Evolutionary conservation across 768 basidiomycete genomes (phyloP).

Genomic region (Serendipita sp.): DNA sequence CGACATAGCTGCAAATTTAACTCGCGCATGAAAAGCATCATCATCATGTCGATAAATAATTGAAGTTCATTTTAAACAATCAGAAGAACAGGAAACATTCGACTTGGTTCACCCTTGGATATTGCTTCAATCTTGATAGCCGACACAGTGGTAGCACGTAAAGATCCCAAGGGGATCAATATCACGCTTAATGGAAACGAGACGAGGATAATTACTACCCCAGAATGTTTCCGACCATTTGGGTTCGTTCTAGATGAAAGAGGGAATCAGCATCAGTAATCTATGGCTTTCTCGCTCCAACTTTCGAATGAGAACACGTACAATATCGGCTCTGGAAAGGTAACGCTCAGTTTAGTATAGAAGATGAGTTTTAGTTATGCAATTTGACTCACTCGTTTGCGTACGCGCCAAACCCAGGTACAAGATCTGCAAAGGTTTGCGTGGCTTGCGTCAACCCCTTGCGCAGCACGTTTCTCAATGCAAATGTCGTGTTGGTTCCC

Average conservation of each 20-base stretch:
- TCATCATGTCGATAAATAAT: too few relatives aligned
- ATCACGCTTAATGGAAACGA: not conserved
- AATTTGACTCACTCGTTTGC: not conserved
- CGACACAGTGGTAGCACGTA: conserved; percentile 2
- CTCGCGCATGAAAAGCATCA: too few relatives aligned
- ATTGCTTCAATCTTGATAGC: not conserved
- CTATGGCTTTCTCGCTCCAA: not conserved
- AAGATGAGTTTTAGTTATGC: not conserved
- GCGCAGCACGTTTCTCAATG: not conserved
- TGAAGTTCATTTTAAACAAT: too few relatives aligned
- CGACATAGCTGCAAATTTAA: too few relatives aligned
- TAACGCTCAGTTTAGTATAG: not conserved
- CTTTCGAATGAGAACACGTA: not conserved
- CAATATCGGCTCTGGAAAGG: not conserved
- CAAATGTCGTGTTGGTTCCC: not conserved
- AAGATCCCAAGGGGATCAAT: not conserved
- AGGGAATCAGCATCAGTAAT: not conserved
- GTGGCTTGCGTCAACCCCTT: not conserved
- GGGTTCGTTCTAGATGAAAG: not conserved
- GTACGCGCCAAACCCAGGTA: not conserved
- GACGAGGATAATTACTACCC: conserved; percentile 4
- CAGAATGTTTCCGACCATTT: conserved; percentile 1
- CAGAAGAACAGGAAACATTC: not conserved
- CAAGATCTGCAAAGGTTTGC: not conserved
- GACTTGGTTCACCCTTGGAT: too few relatives aligned